Conservation (phyloP, 2,329 filamentous ascomycete genomes). For the Phoma sp. region DNA sequence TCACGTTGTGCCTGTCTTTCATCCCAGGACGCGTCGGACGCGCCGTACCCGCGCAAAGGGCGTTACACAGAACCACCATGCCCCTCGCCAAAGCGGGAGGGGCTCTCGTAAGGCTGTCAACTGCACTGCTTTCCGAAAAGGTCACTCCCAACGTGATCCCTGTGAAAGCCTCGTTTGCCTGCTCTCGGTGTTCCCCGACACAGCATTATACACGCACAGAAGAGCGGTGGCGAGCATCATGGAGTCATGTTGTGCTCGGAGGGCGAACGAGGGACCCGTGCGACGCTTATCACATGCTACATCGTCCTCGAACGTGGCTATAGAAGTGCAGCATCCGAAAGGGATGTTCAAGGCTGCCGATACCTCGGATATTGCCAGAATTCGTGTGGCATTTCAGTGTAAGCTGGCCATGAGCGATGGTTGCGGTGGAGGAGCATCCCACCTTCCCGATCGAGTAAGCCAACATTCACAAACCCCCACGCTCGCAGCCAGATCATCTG, state of each 20-base stretch:
- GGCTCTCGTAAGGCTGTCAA: background rate
- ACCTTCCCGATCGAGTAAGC: slow-evolving; percentile 8
- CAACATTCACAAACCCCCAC: background rate
- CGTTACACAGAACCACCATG: background rate
- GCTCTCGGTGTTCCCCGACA: background rate
- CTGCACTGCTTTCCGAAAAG: background rate
- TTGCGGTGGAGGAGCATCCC: background rate
- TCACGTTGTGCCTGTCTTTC: background rate
- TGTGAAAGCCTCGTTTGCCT: slow-evolving; percentile 12
- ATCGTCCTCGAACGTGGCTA: no score
- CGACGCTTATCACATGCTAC: background rate
- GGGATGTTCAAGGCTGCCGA: no score
- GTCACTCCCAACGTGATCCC: background rate
- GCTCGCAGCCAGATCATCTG: slow-evolving; percentile 1
- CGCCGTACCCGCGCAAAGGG: background rate
- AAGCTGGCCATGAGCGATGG: background rate
- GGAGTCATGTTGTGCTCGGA: background rate
- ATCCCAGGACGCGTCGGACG: no score
- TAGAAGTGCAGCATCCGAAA: no score
- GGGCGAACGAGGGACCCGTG: slow-evolving; percentile 1
- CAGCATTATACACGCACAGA: background rate
- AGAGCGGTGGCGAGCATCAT: background rate
- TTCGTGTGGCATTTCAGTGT: no score
- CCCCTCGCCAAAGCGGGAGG: background rate
- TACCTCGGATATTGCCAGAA: no score